Percentiles rank a stretch among this genome's conserved stretches.
These are phyloP conservation scores for Cercospora berteroae DNA, from an alignment of 2,329 filamentous ascomycete genomes.

Conservation along the genomic window DNA sequence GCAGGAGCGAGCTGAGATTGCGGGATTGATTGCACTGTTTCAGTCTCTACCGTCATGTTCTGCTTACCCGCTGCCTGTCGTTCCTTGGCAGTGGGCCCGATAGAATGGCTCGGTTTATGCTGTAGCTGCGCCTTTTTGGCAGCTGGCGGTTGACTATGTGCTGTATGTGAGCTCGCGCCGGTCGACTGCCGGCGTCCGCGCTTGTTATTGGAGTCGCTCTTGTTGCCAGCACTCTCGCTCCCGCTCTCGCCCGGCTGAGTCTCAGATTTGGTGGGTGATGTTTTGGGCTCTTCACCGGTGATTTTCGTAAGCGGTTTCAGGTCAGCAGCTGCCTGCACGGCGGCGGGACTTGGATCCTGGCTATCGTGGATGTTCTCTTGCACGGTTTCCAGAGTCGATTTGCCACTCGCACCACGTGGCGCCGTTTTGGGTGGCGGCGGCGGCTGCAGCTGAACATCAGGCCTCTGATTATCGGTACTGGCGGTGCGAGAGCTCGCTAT, in stretches of 20 bases:
- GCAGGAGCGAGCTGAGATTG: constrained; percentile 68
- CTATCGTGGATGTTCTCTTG: constrained; percentile 49
- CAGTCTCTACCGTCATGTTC: constrained; percentile 97
- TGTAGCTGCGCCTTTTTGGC: constrained; percentile 66
- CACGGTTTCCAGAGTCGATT: constrained; percentile 76
- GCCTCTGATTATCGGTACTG: constrained; percentile 27
- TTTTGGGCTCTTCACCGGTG: constrained; percentile 32
- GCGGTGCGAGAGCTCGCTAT: constrained; percentile 17
- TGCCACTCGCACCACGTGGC: constrained; percentile 39
- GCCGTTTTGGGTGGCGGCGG: constrained; percentile 41
- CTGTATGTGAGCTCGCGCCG: constrained; percentile 25
- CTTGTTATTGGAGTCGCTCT: constrained; percentile 44
- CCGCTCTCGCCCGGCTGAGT: constrained; percentile 53
- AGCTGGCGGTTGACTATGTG: constrained; percentile 37
- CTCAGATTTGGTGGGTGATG: constrained; percentile 32
- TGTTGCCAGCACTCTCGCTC: constrained; percentile 63
- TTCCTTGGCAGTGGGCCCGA: constrained; percentile 53
- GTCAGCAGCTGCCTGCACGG: constrained; percentile 34
- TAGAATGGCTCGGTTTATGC: constrained; percentile 43
- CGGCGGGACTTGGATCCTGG: constrained; percentile 68
- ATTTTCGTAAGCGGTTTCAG: constrained; percentile 33
- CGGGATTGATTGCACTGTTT: constrained; percentile 88
- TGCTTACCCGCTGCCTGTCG: constrained; percentile 72
- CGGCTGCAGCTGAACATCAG: constrained; percentile 40
- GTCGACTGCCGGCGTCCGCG: constrained; percentile 34